Evolutionary conservation across 345 rosid genomes (phyloP).

Genomic region (Orychophragmus violaceus): DNA sequence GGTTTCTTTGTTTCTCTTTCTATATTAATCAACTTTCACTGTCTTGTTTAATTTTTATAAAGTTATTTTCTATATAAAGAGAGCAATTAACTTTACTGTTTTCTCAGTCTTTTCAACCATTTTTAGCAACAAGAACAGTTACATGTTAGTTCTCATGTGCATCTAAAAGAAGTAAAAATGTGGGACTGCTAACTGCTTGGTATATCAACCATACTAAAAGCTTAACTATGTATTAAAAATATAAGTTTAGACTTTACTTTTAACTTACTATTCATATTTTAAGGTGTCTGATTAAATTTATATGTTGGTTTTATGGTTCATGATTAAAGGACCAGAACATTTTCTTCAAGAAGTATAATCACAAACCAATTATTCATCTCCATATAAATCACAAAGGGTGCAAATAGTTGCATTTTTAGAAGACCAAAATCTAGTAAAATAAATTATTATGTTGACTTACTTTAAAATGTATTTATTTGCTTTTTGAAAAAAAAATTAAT

Average conservation of each 20-base stretch:
- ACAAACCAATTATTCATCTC: not conserved
- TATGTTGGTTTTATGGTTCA: too few species aligned
- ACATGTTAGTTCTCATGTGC: not conserved
- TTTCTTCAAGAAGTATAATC: not conserved
- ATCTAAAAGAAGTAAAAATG: not conserved
- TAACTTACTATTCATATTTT: too few species aligned
- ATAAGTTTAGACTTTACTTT: too few species aligned
- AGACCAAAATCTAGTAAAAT: too few species aligned
- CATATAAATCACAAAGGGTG: too few species aligned
- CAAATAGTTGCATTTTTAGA: too few species aligned
- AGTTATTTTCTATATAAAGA: slow-evolving; percentile 7
- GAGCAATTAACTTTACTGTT: not conserved
- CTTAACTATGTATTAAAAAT: too few species aligned
- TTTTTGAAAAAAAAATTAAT: too few species aligned
- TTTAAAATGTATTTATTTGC: too few species aligned
- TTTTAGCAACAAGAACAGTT: not conserved
- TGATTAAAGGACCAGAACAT: too few species aligned
- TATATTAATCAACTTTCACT: not conserved
- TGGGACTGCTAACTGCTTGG: not conserved
- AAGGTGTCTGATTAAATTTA: too few species aligned
- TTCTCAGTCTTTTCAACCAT: not conserved
- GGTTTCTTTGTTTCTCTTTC: slow-evolving; percentile 2
- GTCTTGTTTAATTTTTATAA: not conserved
- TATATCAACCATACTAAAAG: not conserved
- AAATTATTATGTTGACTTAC: too few species aligned